A percentile compares a stretch with the other conserved stretches of the same genome.
Conservation (phyloP, 495 filamentous ascomycete genomes). For the Hypoxylon fragiforme region DNA sequence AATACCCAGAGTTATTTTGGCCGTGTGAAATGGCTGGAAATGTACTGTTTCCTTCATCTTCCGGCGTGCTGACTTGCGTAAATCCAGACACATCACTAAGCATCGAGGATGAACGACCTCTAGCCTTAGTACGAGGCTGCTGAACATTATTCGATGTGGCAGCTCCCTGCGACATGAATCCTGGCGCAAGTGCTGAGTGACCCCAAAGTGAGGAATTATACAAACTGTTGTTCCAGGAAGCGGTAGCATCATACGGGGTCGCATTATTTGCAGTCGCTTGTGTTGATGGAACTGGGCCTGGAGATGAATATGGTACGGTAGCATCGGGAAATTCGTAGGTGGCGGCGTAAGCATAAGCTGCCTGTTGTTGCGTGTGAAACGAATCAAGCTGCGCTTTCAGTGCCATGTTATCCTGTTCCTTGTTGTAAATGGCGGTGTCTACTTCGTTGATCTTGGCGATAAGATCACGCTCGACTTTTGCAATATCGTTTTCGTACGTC, state of each 20-base stretch:
- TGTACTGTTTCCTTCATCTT: conserved; percentile 27
- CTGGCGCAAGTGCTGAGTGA: conserved; percentile 29
- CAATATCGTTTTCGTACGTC: conserved; percentile 65
- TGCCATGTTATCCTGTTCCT: conserved; percentile 45
- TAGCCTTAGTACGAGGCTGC: conserved; percentile 38
- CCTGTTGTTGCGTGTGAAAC: conserved; percentile 43
- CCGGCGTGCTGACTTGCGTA: conserved; percentile 56
- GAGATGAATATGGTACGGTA: conserved; percentile 19
- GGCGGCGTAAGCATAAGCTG: conserved; percentile 34
- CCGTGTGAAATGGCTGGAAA: conserved; percentile 8
- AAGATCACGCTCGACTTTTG: conserved; percentile 55
- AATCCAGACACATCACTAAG: conserved; percentile 67
- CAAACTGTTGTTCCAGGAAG: conserved; percentile 37
- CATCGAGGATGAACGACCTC: conserved; percentile 69
- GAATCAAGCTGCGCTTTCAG: conserved; percentile 46
- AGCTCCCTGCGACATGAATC: conserved; percentile 35
- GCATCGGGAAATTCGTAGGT: conserved; percentile 32
- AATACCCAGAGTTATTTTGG: conserved; percentile 14
- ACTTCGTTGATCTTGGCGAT: conserved; percentile 42
- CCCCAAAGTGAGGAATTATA: conserved; percentile 38
- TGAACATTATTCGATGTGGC: conserved; percentile 24
- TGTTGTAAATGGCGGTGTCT: conserved; percentile 43
- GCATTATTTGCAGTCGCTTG: conserved; percentile 18
- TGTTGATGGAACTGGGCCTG: conserved; percentile 16
- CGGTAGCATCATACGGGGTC: conserved; percentile 30